Percentiles rank a stretch among this genome's conserved stretches.
phyloP scores from a whole-genome alignment of 148 eudicot genomes.

The Dysphania ambrosioides region DNA sequence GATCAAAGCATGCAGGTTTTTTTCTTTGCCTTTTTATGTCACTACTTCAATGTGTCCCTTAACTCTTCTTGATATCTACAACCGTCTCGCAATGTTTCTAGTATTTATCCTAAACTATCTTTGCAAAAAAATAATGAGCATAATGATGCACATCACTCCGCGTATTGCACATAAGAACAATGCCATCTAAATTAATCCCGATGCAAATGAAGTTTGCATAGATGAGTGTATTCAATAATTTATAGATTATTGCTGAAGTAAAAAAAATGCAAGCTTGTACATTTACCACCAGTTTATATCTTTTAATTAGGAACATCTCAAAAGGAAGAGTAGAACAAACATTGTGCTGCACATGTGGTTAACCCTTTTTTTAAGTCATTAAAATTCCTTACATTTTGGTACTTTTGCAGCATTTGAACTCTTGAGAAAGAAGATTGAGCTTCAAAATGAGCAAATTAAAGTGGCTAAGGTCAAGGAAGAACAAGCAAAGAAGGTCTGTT shows the following conservation, averaged over 20 bases:
- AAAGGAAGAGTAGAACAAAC: not conserved
- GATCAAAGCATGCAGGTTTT: conserved; percentile 92
- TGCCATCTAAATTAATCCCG: not conserved
- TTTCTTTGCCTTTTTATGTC: too few species aligned
- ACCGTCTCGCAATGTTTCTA: not conserved
- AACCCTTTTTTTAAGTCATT: too few species aligned
- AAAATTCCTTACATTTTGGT: conserved; percentile 9
- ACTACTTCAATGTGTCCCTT: too few species aligned
- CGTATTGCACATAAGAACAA: not conserved
- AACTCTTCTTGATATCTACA: not conserved
- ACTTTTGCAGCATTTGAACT: conserved; percentile 70
- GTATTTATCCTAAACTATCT: too few species aligned
- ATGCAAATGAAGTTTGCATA: not conserved
- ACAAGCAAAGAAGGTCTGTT: conserved; percentile 62
- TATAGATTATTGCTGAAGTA: too few species aligned
- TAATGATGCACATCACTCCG: not conserved
- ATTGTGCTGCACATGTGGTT: not conserved
- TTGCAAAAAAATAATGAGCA: not conserved
- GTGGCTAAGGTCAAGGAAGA: conserved; percentile 82
- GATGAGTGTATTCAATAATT: too few species aligned
- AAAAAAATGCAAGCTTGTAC: too few species aligned
- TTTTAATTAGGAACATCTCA: not conserved
- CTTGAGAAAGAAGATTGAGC: conserved; percentile 90
- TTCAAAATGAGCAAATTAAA: conserved; percentile 77
- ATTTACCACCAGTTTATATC: not conserved